Evolutionary conservation across 2,329 filamentous ascomycete genomes (phyloP), one percentile per base, ranked within the genome.

Genomic region (Cladosporium sp.): DNA sequence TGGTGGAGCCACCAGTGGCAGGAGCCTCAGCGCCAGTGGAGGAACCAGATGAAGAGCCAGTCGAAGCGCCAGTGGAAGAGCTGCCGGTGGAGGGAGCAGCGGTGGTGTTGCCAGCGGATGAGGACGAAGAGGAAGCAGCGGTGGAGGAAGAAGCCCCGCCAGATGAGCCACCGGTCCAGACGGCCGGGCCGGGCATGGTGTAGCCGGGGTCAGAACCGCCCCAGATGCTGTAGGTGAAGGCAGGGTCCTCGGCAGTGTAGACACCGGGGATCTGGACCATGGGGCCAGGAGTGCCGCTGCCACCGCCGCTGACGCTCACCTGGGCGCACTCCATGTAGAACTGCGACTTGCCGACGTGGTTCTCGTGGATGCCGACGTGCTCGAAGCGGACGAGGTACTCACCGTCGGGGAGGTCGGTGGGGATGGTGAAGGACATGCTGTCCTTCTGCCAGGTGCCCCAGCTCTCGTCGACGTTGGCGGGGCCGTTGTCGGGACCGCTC

Each of bases 301-400:
- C 60, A 17, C 62, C 62, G n/a, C 61, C 60, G 28, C 56, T 44
- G 49, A 65, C 53, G 36, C 55, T 49, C 32, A 65, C 40, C 37
- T 65, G 64, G 36, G 59, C 64, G 44, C 64, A 65, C 44, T 60
- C 55, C 45, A 57, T 57, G 47, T 57, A 62, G 51, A 61, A 62
- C 34, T 61, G 57, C 3, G 59, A 37, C 55, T 61, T 59, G 15
- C 61, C 61, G 24, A 57, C 59, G 36, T 62, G 61, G 20, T 53
- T 61, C 39, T 59, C 58, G 54, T 64, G 62, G 25, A 64, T 49
- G 15, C 58, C 60, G 32, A 62, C 62, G 34, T 64, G 60, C 52
- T 64, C 62, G 35, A 57, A 50, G 12, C 55, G 45, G 44, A 62
- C 60, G 15, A 64, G 60, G 45, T 62, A 64, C 42, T 62, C 60